Percentiles rank a stretch among this genome's conserved stretches.
Evolutionary conservation across 495 filamentous ascomycete genomes (phyloP).

Genomic region (Podospora conica): DNA sequence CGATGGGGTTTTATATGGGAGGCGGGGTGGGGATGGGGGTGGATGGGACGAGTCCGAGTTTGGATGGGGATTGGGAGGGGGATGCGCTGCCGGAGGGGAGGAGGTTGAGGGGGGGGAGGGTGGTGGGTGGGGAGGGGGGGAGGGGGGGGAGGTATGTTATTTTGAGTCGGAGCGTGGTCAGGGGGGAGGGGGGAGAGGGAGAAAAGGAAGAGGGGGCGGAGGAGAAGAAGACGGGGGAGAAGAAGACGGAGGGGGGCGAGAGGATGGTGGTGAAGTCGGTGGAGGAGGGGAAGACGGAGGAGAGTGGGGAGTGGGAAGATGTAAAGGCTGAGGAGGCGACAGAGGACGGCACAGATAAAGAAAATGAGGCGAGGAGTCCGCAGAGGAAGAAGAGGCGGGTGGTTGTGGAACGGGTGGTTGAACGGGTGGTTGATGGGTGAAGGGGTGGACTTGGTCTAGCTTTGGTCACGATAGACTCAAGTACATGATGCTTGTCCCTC

Average conservation of each 20-base stretch:
- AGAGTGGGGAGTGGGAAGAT: too few species aligned
- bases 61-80: not conserved
- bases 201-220: too few species aligned
- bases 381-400: not conserved
- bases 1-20: not conserved
- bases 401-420: too few species aligned
- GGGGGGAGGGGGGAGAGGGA: too few species aligned
- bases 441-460: not conserved
- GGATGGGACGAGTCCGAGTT: not conserved
- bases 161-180: not conserved
- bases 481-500: too few species aligned
- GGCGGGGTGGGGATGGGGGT: not conserved
- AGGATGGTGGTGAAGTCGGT: too few species aligned
- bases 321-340: not conserved
- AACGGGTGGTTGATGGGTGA: too few species aligned
- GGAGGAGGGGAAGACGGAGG: not conserved
- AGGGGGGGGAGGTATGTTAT: not conserved
- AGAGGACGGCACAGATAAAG: not conserved
- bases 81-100: not conserved
- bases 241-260: not conserved
- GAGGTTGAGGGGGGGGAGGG: not conserved
- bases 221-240: too few species aligned
- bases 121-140: not conserved
- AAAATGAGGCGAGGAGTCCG: not conserved
- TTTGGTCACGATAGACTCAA: not conserved